Evolutionary conservation across 441 rosid species (phyloP).

Genomic region (Metrosideros polymorpha): DNA sequence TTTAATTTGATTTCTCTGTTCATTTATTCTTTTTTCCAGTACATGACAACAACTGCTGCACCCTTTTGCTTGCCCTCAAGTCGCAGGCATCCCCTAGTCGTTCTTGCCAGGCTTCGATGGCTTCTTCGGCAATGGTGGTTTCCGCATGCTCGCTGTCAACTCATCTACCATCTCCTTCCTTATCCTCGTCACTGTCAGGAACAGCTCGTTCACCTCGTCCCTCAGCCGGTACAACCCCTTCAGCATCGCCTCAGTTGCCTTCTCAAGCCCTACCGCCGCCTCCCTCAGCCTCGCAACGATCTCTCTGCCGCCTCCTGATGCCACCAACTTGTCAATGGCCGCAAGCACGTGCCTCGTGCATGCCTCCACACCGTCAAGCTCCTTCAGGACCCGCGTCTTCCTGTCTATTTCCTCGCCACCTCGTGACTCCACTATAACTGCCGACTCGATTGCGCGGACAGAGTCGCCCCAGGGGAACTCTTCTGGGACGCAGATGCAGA

Average conservation of each 20-base stretch:
- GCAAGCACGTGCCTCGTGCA: background rate
- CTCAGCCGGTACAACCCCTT: background rate
- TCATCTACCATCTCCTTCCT: background rate
- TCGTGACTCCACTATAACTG: background rate
- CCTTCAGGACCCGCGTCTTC: background rate
- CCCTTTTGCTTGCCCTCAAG: too few relatives aligned
- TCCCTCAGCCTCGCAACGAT: background rate
- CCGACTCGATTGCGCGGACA: background rate
- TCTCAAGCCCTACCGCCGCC: background rate
- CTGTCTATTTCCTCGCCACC: background rate
- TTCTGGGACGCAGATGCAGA: background rate
- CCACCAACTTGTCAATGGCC: background rate
- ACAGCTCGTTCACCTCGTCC: background rate
- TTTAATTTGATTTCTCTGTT: too few relatives aligned
- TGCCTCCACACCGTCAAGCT: background rate
- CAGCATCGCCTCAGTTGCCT: background rate
- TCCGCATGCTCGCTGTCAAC: background rate
- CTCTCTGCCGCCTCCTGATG: background rate
- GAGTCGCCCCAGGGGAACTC: background rate
- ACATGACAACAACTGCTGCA: too few relatives aligned
- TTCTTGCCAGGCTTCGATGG: too few relatives aligned
- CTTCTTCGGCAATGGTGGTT: background rate
- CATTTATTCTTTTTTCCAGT: too few relatives aligned
- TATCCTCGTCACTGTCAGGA: background rate
- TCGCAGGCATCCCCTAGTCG: too few relatives aligned